phyloP scores from a whole-genome alignment of 164 flowering plant species.

The Stephania japonica region DNA sequence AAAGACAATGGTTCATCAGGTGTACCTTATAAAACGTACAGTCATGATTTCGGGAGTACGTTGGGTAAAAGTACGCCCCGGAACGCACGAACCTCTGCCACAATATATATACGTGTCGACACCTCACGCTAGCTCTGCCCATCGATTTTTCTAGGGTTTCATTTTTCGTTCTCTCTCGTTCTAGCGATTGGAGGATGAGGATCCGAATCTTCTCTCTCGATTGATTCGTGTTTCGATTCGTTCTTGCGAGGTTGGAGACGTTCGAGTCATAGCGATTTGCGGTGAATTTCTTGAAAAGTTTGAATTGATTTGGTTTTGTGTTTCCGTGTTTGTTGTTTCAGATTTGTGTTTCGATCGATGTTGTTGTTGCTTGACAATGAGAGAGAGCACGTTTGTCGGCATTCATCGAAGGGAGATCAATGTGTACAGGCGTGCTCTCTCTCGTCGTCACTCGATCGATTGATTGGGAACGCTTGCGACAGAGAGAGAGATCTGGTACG shows the following conservation, averaged over 20 bases:
- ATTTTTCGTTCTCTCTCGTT: neutral
- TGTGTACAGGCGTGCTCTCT: slow-evolving; percentile 16
- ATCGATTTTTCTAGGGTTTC: neutral
- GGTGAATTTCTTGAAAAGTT: too few relatives aligned
- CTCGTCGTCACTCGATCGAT: slow-evolving; percentile 14
- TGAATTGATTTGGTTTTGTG: neutral
- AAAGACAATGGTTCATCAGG: neutral
- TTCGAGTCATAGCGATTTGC: neutral
- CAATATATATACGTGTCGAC: neutral
- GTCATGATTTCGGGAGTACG: neutral
- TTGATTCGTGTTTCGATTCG: neutral
- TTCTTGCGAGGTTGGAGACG: neutral
- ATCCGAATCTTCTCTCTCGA: neutral
- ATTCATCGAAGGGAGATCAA: slow-evolving; percentile 10
- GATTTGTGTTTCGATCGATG: slow-evolving; percentile 1
- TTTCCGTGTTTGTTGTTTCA: neutral
- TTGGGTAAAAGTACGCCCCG: neutral
- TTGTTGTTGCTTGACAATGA: slow-evolving; percentile 10
- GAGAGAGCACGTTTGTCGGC: slow-evolving; percentile 18
- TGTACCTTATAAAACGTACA: neutral
- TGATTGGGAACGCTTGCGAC: neutral
- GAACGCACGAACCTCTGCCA: neutral
- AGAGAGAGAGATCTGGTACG: neutral
- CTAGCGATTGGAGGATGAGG: neutral
- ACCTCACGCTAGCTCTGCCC: neutral